Base-by-base conservation (phyloP, 768 basidiomycete genomes). In the Hortiboletus campestris region DNA sequence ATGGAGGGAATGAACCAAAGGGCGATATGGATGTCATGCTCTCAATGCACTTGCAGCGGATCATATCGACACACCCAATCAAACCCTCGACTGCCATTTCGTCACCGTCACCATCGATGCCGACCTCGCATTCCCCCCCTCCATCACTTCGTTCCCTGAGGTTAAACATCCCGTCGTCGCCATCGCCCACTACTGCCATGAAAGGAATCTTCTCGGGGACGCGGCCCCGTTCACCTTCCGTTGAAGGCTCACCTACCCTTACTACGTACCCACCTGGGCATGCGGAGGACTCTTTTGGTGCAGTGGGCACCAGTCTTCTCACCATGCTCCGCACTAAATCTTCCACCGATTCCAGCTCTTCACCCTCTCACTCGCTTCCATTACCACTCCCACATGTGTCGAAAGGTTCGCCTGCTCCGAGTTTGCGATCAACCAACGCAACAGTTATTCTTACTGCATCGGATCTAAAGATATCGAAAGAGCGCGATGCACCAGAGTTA, bases 11-110 rank as follows among this genome's bases (percentile, higher is more conserved):
- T 28, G 89, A 89, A 57, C 88, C 88, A 20, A 78, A 84, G 44
- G 89, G 89, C 7, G 89, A 91, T 64, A 82, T 91, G 75, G 89
- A 91, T 66, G 89, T 91, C 45, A 88, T 90, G 82, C 77, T 91
- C 35, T 86, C 87, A 31, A 89, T 91, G 78, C 84, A 85, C 46
- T 77, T 83, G 32, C 87, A 89, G 61, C 84, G 81, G n/a, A 50
- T 74, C 77, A 59, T 74, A 75, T 29, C 75, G 75, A 28, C 69
- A 70, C 49, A 68, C 40, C 51, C 58, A 40, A 43, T 42, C 28
- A 58, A 62, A 49, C 34, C 52, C 20, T 61, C 53, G 22, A 42
- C 48, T 50, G 46, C 55, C 20, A 51, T 45, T 20, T 51, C 48
- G 34, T 41, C 51, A 53, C 45, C 61, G 44, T 43, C 56, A 9